Base-by-base conservation (phyloP, 805 yeast species). In the Lipomyces starkeyi region DNA sequence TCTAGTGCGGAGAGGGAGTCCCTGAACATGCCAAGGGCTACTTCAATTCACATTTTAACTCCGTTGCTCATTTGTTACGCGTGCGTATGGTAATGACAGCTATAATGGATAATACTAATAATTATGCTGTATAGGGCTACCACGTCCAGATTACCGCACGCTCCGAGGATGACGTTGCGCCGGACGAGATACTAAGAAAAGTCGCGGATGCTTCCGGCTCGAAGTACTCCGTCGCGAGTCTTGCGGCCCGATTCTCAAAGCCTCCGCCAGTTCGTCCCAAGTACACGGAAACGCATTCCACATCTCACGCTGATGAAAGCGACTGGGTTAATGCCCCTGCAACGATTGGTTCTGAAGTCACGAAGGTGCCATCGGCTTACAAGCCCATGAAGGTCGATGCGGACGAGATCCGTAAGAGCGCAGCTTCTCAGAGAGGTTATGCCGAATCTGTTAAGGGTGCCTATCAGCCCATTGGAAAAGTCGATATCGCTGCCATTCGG, bases 141-240 rank as follows among this genome's bases (percentile, higher is more conserved):
- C 99, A 95, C 77, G 93, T 95, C 64, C 98, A 95, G 80, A 88
- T 95, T 72, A 93, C 97, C 60, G 98, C 98, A n/a, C 88, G 98
- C 80, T 97, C 91, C 76, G 83, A 86, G 56, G 97, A 93, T 76
- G 99, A 95, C 78, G 84, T 96, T 77, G 91, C 91, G 74, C 90
- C 90, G 57, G 84, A 84, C 32, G 96, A 90, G 68, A 85, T 95
- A 66, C 78, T 92, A 73, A 83, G 86, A 57, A 88, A 91, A 71
- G 88, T 95, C 60, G 88, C 91, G 71, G 90, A 91, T 73, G 97
- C 98, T 43, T 91, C 98, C 1, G 99, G 99, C 74, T 97, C 99
- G 20, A 88, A 97, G 76, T 95, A 95, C 80, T 88, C 95, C 3
- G 85, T 86, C 64, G 61, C 65, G 8, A 61, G 58, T 34, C 66